phyloP scores from a whole-genome alignment of 768 basidiomycete genomes.

The Piloderma croceum region DNA sequence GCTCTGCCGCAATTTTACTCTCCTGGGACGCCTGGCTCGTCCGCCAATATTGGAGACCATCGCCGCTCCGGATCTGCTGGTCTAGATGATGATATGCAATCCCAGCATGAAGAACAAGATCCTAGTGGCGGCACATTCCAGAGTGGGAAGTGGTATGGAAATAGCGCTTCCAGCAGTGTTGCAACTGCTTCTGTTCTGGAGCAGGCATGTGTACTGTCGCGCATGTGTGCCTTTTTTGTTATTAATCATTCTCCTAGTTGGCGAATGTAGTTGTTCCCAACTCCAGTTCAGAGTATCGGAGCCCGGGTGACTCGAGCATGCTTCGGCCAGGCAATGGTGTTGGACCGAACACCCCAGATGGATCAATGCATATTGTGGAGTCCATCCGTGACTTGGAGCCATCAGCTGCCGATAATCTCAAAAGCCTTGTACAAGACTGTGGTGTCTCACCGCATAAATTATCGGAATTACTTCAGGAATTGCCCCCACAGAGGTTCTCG shows the following conservation, averaged over 20 bases:
- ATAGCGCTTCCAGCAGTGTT: slow-evolving; percentile 77
- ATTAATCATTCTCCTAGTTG: slow-evolving; percentile 31
- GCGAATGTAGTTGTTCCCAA: slow-evolving; percentile 47
- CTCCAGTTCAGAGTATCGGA: slow-evolving; percentile 27
- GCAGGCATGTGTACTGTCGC: slow-evolving; percentile 56
- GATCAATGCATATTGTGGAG: too few species aligned
- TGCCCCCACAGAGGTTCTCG: slow-evolving; percentile 72
- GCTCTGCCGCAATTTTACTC: slow-evolving; percentile 72
- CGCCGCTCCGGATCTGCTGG: slow-evolving; percentile 45
- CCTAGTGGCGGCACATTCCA: slow-evolving; percentile 72
- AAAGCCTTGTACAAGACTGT: slow-evolving; percentile 84
- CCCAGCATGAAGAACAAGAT: slow-evolving; percentile 74
- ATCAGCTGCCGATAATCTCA: slow-evolving; percentile 74
- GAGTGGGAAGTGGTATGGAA: slow-evolving; percentile 79
- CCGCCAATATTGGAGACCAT: slow-evolving; percentile 26
- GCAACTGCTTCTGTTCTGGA: slow-evolving; percentile 75
- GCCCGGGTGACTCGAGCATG: too few species aligned
- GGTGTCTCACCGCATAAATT: slow-evolving; percentile 90
- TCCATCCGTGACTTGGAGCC: slow-evolving; percentile 37
- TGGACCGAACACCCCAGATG: too few species aligned
- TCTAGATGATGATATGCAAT: slow-evolving; percentile 61
- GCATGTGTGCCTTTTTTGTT: background rate
- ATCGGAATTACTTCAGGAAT: slow-evolving; percentile 80
- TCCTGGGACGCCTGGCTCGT: slow-evolving; percentile 33
- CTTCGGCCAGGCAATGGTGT: too few species aligned